phyloP scores from a whole-genome alignment of 495 filamentous ascomycete genomes.

The Aspergillus sparsus region DNA sequence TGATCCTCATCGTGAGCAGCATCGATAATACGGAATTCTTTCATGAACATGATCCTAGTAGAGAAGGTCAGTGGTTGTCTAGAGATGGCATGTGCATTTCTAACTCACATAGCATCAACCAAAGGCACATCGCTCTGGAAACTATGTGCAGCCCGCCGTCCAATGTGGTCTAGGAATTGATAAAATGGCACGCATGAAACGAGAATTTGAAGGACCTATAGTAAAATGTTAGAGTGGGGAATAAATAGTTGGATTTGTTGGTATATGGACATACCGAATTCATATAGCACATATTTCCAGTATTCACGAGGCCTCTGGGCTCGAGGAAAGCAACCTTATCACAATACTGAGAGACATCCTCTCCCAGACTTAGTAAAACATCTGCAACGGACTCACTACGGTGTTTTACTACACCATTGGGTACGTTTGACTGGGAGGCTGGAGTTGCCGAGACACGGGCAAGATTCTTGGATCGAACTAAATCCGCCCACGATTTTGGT shows the following conservation, averaged over 20 bases:
- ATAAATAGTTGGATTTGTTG: not conserved
- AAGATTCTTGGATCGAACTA: conserved; percentile 59
- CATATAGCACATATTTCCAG: conserved; percentile 99
- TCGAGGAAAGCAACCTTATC: conserved; percentile 81
- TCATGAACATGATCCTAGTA: conserved; percentile 88
- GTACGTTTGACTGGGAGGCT: conserved; percentile 28
- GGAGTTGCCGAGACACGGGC: conserved; percentile 31
- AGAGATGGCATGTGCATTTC: not conserved
- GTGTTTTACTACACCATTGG: conserved; percentile 50
- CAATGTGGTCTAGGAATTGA: conserved; percentile 84
- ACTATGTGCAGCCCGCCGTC: conserved; percentile 78
- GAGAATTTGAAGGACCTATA: conserved; percentile 86
- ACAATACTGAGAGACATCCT: conserved; percentile 54
- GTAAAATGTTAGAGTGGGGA: conserved; percentile 6
- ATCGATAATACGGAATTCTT: conserved; percentile 84
- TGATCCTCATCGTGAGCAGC: conserved; percentile 73
- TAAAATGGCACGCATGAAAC: conserved; percentile 94
- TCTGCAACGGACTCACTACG: conserved; percentile 70
- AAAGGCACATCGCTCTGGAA: conserved; percentile 94
- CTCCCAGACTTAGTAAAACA: conserved; percentile 65
- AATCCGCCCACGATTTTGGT: conserved; percentile 77
- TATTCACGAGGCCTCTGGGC: conserved; percentile 93
- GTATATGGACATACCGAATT: conserved; percentile 74
- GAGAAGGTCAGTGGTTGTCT: conserved; percentile 1
- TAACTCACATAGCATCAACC: conserved; percentile 87